Percentiles rank a stretch among this genome's conserved stretches.
phyloP scores from a whole-genome alignment of 805 yeast genomes.

The Grigorovia jiainica region DNA sequence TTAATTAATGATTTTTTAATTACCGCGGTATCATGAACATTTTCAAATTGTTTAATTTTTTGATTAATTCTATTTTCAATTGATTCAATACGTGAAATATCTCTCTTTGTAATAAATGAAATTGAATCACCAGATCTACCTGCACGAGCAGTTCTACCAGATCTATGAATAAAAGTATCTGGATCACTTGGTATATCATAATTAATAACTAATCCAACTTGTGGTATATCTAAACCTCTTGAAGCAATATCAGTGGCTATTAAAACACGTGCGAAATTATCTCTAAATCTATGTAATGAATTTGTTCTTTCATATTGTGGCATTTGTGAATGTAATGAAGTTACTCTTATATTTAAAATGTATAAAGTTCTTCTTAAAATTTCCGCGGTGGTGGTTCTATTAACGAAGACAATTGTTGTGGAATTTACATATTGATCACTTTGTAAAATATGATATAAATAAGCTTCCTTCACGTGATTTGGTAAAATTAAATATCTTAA shows the following conservation, averaged over 20 bases:
- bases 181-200: constrained; percentile 94
- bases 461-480: constrained; percentile 82
- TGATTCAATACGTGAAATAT: constrained; percentile 67
- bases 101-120: constrained; percentile 77
- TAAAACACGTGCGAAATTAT: constrained; percentile 85
- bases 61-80: constrained; percentile 78
- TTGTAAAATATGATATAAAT: constrained; percentile 58
- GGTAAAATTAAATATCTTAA: constrained; percentile 71
- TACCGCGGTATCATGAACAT: constrained; percentile 65
- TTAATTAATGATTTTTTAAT: constrained; percentile 61
- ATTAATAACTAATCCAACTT: constrained; percentile 81
- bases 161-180: constrained; percentile 92
- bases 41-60: constrained; percentile 68
- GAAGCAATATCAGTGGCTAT: constrained; percentile 97
- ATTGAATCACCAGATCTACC: constrained; percentile 82
- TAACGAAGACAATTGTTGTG: constrained; percentile 82
- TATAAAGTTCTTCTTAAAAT: constrained; percentile 68
- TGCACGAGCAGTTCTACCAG: constrained; percentile 98
- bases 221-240: constrained; percentile 94
- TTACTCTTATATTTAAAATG: constrained; percentile 65
- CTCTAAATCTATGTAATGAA: constrained; percentile 85
- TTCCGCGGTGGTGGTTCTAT: constrained; percentile 86
- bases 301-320: constrained; percentile 86
- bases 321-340: constrained; percentile 91
- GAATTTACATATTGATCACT: constrained; percentile 52